A percentile compares a stretch with the other conserved stretches of the same genome.
phyloP scores from a whole-genome alignment of 2,329 filamentous ascomycete species.

The Aspergillus persii region DNA sequence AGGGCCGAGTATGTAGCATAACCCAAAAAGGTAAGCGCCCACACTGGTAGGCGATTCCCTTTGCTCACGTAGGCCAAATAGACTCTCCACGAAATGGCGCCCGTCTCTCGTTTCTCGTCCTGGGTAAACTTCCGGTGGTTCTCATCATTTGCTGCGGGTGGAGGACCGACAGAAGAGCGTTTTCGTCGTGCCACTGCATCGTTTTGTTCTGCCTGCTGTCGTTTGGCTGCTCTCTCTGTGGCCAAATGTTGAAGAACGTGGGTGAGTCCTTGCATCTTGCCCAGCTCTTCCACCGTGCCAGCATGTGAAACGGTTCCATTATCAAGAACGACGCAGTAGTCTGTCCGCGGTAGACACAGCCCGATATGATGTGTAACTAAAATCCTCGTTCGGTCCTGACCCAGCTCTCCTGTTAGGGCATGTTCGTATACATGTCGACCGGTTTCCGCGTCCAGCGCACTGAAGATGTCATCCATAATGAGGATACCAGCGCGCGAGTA shows the following conservation, averaged over 20 bases:
- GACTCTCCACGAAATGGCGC: conserved; percentile 65
- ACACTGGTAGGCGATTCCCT: conserved; percentile 63
- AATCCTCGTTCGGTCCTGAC: conserved; percentile 68
- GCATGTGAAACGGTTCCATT: conserved; percentile 65
- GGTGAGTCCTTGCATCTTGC: conserved; percentile 39
- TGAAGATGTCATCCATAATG: conserved; percentile 80
- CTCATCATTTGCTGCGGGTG: conserved; percentile 18
- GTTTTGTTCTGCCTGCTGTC: conserved; percentile 7
- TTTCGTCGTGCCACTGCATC: conserved; percentile 10
- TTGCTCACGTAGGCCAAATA: conserved; percentile 66
- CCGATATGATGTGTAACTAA: conserved; percentile 78
- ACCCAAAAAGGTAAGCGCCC: conserved; percentile 54
- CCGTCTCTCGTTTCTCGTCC: conserved; percentile 70
- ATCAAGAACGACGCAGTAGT: conserved; percentile 71
- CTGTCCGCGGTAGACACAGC: conserved; percentile 67
- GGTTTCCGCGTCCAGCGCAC: conserved; percentile 75
- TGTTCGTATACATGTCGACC: conserved; percentile 76
- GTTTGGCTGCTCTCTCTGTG: conserved; percentile 40
- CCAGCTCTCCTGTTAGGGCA: conserved; percentile 69
- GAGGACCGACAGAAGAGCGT: conserved; percentile 11
- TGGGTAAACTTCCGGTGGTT: conserved; percentile 69
- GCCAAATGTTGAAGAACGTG: conserved; percentile 40
- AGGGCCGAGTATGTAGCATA: conserved; percentile 58
- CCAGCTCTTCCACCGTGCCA: conserved; percentile 62
- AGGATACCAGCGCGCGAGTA: conserved; percentile 77